Evolutionary conservation across 371 early-diverging fungal species (phyloP).

Genomic region (Zopfochytrium polystomum): DNA sequence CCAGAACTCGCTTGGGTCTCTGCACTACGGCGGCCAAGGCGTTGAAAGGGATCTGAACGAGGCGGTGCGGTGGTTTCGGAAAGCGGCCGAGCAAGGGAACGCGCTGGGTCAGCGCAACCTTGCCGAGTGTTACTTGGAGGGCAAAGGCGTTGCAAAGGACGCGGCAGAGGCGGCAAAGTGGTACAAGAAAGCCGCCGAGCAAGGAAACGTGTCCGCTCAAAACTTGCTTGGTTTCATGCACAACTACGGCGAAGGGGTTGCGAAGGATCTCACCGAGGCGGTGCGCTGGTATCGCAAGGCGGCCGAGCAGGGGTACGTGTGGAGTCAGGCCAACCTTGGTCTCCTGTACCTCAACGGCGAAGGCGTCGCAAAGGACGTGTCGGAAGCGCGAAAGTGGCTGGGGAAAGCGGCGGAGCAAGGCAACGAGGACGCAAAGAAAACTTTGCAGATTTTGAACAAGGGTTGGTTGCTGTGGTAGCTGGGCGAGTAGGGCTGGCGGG

Average conservation of each 20-base stretch:
- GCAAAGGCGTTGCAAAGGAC: constrained; percentile 24
- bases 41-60: constrained; percentile 16
- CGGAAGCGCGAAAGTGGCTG: constrained; percentile 24
- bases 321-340: constrained; percentile 22
- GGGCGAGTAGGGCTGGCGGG: too few species aligned
- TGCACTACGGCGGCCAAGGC: too few species aligned
- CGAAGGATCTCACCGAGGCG: constrained; percentile 21
- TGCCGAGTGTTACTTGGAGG: too few species aligned
- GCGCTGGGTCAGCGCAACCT: constrained; percentile 19
- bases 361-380: constrained; percentile 20
- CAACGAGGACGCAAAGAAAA: too few species aligned
- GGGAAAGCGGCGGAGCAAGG: constrained; percentile 20
- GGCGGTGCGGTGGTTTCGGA: constrained; percentile 23
- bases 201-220: constrained; percentile 18
- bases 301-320: constrained; percentile 17
- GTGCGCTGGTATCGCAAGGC: constrained; percentile 21
- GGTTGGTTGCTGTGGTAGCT: too few species aligned
- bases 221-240: constrained; percentile 13
- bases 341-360: constrained; percentile 14
- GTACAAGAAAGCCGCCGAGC: constrained; percentile 22
- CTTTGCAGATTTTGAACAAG: too few species aligned
- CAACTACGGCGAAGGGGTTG: too few species aligned
- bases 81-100: constrained; percentile 20
- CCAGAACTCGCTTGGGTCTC: too few species aligned
- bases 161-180: constrained; percentile 19